Base-by-base conservation (phyloP, 495 filamentous ascomycete species). In the Xylaria intraflava region DNA sequence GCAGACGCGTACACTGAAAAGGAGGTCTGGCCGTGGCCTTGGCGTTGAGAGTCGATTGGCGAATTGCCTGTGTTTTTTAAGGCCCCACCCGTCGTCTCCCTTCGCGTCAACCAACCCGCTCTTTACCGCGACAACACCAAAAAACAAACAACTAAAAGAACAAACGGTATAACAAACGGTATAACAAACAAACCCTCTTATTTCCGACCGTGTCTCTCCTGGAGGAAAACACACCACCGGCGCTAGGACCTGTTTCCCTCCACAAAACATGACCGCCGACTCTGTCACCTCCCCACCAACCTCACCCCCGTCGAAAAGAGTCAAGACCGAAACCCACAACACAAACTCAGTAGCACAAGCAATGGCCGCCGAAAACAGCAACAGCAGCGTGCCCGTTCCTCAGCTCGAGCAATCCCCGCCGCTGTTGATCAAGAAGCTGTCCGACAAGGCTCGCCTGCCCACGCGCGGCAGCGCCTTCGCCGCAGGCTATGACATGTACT, bases 401-500 rank as follows among this genome's bases (percentile, higher is more conserved):
- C 55, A 50, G 14, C 46, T 62, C 36, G 59, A 57, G 39, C 61
- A 68, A 6, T 47, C 69, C 3, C 85, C 84, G 14, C 70, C 85
- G 11, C 78, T 95, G 30, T 79, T 88, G 41, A 83, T 98, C 64
- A 90, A 95, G 80, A 90, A 91, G 67, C 83, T 97, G 49, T 83
- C 84, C 14, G 68, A 78, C 17, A 79, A 82, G 26, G 93, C 82
- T 8, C 78, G 75, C 16, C 78, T 88, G 27, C 93, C 93, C 6
- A 97, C 90, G 0, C 81, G 92, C 56, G 92, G 91, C 45, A 91
- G 86, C 59, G 85, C 85, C 30, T 90, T 90, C 62, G 87, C 92
- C 0, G 93, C 93, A 3, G 93, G 93, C 3, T 96, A 96, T 70
- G 93, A 98, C 74, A 60, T 97, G 35, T 97, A 76, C 64, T 84